phyloP scores from a whole-genome alignment of 352 stramenopile species.

The Lagenidium sp. region DNA sequence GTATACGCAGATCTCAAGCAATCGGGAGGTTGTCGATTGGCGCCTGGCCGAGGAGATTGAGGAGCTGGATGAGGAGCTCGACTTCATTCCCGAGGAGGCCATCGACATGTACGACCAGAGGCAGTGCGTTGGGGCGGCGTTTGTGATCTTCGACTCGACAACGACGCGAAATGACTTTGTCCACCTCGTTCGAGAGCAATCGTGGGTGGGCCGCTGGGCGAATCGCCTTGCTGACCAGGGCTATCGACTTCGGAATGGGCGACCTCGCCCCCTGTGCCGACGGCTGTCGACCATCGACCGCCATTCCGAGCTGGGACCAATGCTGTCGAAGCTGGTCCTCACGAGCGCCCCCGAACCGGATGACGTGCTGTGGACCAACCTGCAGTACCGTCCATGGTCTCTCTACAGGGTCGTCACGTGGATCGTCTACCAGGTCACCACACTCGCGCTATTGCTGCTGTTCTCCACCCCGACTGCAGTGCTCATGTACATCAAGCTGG shows the following conservation, averaged over 20 bases:
- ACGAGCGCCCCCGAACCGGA: conserved; percentile 64
- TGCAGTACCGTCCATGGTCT: conserved; percentile 52
- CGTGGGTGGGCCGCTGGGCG: conserved; percentile 20
- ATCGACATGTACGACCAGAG: conserved; percentile 47
- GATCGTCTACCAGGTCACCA: conserved; percentile 34
- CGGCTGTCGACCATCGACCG: not conserved
- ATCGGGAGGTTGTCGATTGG: conserved; percentile 19
- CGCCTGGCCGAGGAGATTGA: conserved; percentile 13
- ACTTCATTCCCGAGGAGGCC: conserved; percentile 63
- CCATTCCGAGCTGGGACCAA: conserved; percentile 20
- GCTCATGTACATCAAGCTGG: conserved; percentile 76
- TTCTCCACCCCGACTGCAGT: conserved; percentile 74
- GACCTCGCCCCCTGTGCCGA: conserved; percentile 1
- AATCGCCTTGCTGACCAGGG: conserved; percentile 30
- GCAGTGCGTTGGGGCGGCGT: conserved; percentile 52
- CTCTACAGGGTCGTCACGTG: conserved; percentile 24
- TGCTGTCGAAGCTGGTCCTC: conserved; percentile 40
- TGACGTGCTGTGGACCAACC: conserved; percentile 70
- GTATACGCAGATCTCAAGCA: conserved; percentile 20
- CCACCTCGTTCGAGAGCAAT: conserved; percentile 32
- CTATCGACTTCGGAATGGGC: conserved; percentile 5
- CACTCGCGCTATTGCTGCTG: conserved; percentile 43
- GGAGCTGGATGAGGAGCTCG: conserved; percentile 51
- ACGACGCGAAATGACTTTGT: conserved; percentile 52
- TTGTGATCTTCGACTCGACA: conserved; percentile 64